Evolutionary conservation across 2,329 filamentous ascomycete genomes (phyloP), one percentile per base, ranked within the genome.

Genomic region (Pyrenophora graminea): DNA sequence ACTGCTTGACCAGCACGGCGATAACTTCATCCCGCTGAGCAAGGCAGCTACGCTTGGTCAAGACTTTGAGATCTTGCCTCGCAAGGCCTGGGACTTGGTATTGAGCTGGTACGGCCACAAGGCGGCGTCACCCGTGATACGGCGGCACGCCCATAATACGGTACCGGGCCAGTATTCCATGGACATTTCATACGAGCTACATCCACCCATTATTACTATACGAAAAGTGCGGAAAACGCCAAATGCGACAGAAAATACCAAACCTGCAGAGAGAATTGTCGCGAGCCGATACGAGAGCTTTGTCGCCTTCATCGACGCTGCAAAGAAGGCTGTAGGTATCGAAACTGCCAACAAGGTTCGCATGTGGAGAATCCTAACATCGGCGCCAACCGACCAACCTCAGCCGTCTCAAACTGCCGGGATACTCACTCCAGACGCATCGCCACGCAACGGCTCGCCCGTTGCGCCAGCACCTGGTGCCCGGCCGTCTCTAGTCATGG

Each of bases 181-280:
- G 33, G 90, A 96, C 58, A 76, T 96, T 39, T 79, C 88, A 63
- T 96, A 88, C 70, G 94, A 97, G 74, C 79, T 91, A 34, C 85
- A 91, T 64, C 94, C 92, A 4, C 91, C 90, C 0, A 80, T 96
- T 37, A 90, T 97, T 70, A 90, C 86, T 1, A 80, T 97, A 53
- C 85, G 96, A 67, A 91, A 93, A 60, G 79, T 97, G 1, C 87
- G 86, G 70, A 80, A 83, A 1, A 77, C 84, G 32, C 82, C 86
- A 63, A 75, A 80, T 1, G 74, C 88, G 48, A 85, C 86, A 63
- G 82, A 85, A 9, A 82, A 76, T 47, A 80, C 82, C 32, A 82
- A 83, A 13, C 76, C 82, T 4, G 85, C 91, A 1, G 79, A 85
- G 4, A 82, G 83, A 43, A 74, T 93, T 33, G 81, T 91, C 19